phyloP scores from a whole-genome alignment of 176 grass and related monocot genomes.

The Aegilops tauschii region DNA sequence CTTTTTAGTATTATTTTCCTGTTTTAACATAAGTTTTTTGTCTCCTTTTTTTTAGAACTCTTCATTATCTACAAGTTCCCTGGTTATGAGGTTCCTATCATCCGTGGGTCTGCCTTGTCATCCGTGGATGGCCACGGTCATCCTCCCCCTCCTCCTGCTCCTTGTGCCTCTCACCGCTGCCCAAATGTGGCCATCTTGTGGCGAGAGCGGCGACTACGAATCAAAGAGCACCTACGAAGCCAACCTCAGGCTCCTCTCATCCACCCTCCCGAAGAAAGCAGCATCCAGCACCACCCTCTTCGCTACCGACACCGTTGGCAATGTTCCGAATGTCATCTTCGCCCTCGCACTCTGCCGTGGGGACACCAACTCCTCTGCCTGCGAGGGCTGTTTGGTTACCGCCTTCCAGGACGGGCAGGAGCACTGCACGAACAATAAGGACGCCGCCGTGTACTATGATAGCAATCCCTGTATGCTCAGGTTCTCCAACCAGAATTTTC shows the following conservation, averaged over 20 bases:
- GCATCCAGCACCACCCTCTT: slow-evolving; percentile 13
- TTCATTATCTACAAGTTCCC: slow-evolving; percentile 85
- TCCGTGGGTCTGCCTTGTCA: slow-evolving; percentile 65
- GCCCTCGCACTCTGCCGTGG: slow-evolving; percentile 46
- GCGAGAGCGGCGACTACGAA: slow-evolving; percentile 24
- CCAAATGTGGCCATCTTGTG: neutral
- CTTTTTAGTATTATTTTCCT: neutral
- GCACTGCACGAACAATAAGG: slow-evolving; percentile 4
- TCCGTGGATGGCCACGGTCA: neutral
- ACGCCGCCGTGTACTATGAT: slow-evolving; percentile 5
- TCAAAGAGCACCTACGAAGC: slow-evolving; percentile 30
- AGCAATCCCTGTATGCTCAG: slow-evolving; percentile 26
- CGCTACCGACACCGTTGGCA: neutral
- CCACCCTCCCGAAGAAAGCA: slow-evolving; percentile 17
- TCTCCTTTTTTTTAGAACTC: slow-evolving; percentile 39
- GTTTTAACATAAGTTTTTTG: neutral
- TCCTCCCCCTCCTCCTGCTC: neutral
- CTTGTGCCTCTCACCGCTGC: neutral
- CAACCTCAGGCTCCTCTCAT: slow-evolving; percentile 34
- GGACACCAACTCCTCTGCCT: slow-evolving; percentile 2
- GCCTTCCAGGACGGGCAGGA: neutral
- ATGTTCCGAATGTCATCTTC: neutral
- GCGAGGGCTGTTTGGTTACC: slow-evolving; percentile 16
- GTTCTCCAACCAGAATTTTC: slow-evolving; percentile 44
- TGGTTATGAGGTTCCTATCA: slow-evolving; percentile 78